A percentile compares a stretch with the other conserved stretches of the same genome.
Conservation (phyloP, 352 stramenopile species). For the Globisporangium alternatum region DNA sequence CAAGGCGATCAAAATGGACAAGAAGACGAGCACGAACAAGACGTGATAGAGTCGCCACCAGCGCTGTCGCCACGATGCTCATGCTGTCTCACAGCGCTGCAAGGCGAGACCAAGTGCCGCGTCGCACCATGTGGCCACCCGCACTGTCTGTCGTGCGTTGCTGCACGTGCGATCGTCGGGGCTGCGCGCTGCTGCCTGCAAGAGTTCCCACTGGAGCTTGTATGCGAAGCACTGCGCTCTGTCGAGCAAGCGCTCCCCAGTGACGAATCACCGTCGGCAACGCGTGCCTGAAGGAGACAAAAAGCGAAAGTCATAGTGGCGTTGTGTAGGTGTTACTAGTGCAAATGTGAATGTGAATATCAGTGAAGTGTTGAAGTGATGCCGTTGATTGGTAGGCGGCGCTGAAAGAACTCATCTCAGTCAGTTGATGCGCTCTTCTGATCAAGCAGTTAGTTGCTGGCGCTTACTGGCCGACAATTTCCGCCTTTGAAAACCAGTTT, state of each 20-base stretch:
- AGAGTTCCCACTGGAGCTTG: background rate
- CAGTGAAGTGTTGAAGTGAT: no score
- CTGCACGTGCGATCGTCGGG: conserved; percentile 21
- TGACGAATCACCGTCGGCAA: background rate
- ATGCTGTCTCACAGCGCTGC: conserved; percentile 4
- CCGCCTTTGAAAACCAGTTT: background rate
- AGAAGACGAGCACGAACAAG: background rate
- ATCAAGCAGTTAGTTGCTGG: background rate
- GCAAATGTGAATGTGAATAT: no score
- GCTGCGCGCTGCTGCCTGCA: background rate
- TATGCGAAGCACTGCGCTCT: background rate
- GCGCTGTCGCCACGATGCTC: conserved; percentile 2
- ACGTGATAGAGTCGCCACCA: background rate
- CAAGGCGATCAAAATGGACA: background rate
- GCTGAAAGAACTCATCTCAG: no score
- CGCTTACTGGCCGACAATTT: background rate
- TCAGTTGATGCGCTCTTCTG: no score
- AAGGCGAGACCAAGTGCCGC: background rate
- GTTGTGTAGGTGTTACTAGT: no score
- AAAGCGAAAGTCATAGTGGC: no score
- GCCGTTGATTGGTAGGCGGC: no score
- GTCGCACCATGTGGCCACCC: conserved; percentile 38
- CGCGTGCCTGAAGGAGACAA: no score
- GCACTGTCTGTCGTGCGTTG: conserved; percentile 39
- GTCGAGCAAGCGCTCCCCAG: background rate